Percentiles rank a stretch among this genome's conserved stretches.
Conservation (phyloP, 1,284 basidiomycete species). For the Psilocybe mexicana region DNA sequence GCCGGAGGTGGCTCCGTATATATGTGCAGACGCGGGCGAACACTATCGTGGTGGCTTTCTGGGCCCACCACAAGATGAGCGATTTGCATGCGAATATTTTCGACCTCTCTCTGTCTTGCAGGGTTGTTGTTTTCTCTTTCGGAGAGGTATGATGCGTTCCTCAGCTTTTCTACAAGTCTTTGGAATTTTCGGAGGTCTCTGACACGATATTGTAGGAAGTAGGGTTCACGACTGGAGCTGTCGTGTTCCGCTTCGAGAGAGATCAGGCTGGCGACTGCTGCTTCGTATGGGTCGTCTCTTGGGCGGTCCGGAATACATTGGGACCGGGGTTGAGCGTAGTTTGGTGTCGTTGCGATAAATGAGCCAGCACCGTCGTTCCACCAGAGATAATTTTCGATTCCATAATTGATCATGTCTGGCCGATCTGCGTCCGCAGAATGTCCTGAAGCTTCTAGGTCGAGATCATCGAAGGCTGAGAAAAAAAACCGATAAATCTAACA, state of each 20-base stretch:
- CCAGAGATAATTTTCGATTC: not conserved
- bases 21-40: not conserved
- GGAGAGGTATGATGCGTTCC: not conserved
- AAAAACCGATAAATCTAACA: not conserved
- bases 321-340: not conserved
- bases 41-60: not conserved
- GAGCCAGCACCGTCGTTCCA: not conserved
- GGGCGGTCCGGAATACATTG: not conserved
- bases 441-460: not conserved
- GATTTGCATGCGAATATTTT: not conserved
- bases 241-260: not conserved
- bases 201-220: not conserved
- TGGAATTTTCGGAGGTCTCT: not conserved
- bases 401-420: not conserved
- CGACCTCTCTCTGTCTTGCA: not conserved
- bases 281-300: not conserved
- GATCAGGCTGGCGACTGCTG: not conserved
- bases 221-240: not conserved
- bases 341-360: not conserved
- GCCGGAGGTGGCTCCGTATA: not conserved
- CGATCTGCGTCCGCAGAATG: not conserved
- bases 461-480: not conserved
- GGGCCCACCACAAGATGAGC: not conserved
- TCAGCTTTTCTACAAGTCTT: not conserved
- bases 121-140: not conserved